These are phyloP conservation scores for Nicotiana noctiflora DNA, from an alignment of 257 asterid species.

Conservation along the genomic window DNA sequence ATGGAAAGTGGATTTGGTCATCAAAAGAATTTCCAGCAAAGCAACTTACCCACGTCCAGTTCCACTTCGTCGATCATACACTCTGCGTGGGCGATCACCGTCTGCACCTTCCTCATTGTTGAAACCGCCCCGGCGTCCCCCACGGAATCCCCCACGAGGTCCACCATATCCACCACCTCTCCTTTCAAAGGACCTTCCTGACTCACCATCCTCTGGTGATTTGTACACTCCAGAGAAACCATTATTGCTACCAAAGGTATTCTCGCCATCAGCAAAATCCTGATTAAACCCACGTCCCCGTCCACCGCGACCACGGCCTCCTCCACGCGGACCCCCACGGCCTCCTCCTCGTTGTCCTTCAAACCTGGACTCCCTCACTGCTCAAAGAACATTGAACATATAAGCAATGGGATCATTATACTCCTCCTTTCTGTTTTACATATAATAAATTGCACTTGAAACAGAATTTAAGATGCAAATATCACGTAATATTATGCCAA, in stretches of 20 bases:
- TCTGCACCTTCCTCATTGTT: constrained; percentile 23
- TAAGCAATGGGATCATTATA: background rate
- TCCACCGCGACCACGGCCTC: constrained; percentile 24
- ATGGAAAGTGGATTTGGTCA: background rate
- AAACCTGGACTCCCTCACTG: constrained; percentile 32
- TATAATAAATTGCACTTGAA: background rate
- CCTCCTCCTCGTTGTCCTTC: constrained; percentile 32
- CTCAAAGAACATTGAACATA: background rate
- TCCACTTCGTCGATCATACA: constrained; percentile 32
- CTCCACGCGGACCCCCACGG: constrained; percentile 29
- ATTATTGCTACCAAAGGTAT: constrained; percentile 12
- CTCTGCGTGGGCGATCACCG: constrained; percentile 24
- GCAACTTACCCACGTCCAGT: constrained; percentile 32
- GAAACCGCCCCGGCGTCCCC: constrained; percentile 32
- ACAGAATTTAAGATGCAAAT: background rate
- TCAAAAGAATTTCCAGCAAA: background rate
- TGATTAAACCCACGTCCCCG: constrained; percentile 23
- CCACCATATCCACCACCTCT: constrained; percentile 21
- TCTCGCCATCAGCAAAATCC: constrained; percentile 21
- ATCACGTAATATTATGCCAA: no score
- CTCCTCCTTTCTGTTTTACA: constrained; percentile 11
- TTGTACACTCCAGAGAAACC: constrained; percentile 25
- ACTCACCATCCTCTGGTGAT: constrained; percentile 25
- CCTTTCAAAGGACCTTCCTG: constrained; percentile 21
- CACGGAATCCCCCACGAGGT: constrained; percentile 31